Base-by-base conservation (phyloP, 768 basidiomycete genomes). In the Leccinum rimulosum region DNA sequence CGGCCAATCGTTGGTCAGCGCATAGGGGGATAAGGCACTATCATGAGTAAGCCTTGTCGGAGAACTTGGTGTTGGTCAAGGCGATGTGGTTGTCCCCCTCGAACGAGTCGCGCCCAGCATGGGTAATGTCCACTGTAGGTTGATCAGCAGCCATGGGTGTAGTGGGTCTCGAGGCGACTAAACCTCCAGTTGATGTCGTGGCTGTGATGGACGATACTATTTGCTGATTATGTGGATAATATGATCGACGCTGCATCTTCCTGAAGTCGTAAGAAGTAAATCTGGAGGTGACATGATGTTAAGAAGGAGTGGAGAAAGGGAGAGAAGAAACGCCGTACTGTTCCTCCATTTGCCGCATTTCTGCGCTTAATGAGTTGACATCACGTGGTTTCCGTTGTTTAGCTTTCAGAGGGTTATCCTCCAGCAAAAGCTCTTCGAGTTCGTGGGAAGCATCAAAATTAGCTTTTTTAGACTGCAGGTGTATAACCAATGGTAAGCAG, bases 401-500 rank as follows among this genome's bases (percentile, higher is more conserved):
- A 9, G 96, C 95, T 71, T 98, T 98, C 56, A 99, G 79, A 47
- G 96, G 96, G 66, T 98, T 98, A 70, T 98, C 95, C 74, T 99
- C 96, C 17, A 99, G 76, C 11, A 99, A 74, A 22, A 99, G 80
- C 75, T 99, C 96, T 70, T 99, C 96, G 36, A 99, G 77, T 74
- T 99, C 96, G 69, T 98, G 95, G 12, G 96, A 98, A 28, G 96
- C 95, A 70, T 99, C 96, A 70, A 99, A 99, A 74, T 99, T 98
- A 31, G 96, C 94, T 75, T 97, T 97, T 78, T 98, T 98, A n/a
- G 88, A 87, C 95, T 98, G 68, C 6, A 0, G 8, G 15, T n/a
- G 50, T 59, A 49, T 56, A 33, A 6, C 11, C 11, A 15, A 64
- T 56, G n/a, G 57, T 59, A 56, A 54, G 55, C 35, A 36, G 12